Base-by-base conservation (phyloP, 2,329 filamentous ascomycete genomes). In the Epichloe gansuensis region DNA sequence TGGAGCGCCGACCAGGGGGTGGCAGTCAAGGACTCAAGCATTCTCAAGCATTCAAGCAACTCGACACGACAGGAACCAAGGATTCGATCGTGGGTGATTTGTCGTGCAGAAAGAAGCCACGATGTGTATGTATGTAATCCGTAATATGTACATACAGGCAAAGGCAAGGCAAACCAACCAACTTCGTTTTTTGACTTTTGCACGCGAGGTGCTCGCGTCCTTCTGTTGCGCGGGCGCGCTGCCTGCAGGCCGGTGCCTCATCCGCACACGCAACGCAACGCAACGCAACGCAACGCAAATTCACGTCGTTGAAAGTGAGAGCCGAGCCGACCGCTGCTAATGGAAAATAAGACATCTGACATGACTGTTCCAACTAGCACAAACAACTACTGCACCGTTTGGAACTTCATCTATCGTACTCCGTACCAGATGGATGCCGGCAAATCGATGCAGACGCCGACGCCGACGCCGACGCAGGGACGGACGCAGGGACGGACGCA, bases 1-100 rank as follows among this genome's bases (percentile, higher is more conserved):
- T 57, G 57, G 57, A 57, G 57, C 51, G 51, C 37, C 53, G 55
- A 55, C 56, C 55, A 51, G 55, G 58, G 58, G 54, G 44, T 39
- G 53, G 17, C 44, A 51, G 31, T 47, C 38, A 43, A 47, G 50
- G 17, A 21, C 8, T 46, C 44, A 46, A 35, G 44, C 25, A 48
- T 21, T 21, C 17, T 21, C 17, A 21, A 47, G 50, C 23, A 21
- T n/a, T 46, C 44, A 46, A 35, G 44, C 25, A 48, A 48, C 31
- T 39, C n/a, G n/a, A 48, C 31, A 31, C 31, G 31, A 11, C 31
- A 31, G 31, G 31, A 31, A 31, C 31, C 31, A 11, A 31, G 31
- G 31, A 31, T 31, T 31, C 31, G 1, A 31, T 31, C 31, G 9
- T 31, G 9, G 9, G 9, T 4, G 9, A 11, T 31, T 44, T 44